Percentiles rank a stretch among this genome's conserved stretches.
Evolutionary conservation across 1,139 yeast genomes (phyloP).

Genomic region (Blastobotrys buckinghamii): DNA sequence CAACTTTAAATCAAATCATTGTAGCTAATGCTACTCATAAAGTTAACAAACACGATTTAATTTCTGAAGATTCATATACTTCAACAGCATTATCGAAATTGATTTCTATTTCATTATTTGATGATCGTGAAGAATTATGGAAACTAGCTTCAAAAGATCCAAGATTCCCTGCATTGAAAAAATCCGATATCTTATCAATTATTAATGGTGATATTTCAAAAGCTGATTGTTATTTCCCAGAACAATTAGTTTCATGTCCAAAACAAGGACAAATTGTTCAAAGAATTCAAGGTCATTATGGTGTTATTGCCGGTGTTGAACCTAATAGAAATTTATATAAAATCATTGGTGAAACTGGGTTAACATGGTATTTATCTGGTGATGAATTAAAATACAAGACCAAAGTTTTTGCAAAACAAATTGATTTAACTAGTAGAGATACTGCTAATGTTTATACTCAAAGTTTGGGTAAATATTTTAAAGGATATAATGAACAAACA

Average conservation of each 20-base stretch:
- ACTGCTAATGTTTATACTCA: background rate
- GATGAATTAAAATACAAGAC: conserved; percentile 6
- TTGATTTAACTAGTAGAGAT: background rate
- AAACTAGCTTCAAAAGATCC: background rate
- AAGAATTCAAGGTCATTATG: background rate
- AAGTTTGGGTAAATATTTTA: conserved; percentile 3
- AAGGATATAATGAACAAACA: conserved; percentile 3
- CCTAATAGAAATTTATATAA: conserved; percentile 1
- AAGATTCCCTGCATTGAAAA: background rate
- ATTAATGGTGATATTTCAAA: background rate
- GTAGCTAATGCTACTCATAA: conserved; percentile 6
- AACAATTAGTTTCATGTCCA: background rate
- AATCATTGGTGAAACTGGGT: conserved; percentile 4
- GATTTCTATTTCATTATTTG: conserved; percentile 2
- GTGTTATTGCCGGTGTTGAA: conserved; percentile 3
- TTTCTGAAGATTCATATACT: conserved; percentile 7
- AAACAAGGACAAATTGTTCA: conserved; percentile 5
- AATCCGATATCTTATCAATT: background rate
- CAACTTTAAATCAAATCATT: conserved; percentile 6
- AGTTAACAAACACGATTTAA: conserved; percentile 4
- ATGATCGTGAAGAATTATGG: background rate
- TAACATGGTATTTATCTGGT: conserved; percentile 2
- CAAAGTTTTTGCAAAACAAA: background rate
- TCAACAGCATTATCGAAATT: conserved; percentile 6
- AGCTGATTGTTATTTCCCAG: conserved; percentile 1